These are phyloP conservation scores for Trichosporon sp. DNA, from an alignment of 1,284 basidiomycete genomes.

Conservation along the genomic window DNA sequence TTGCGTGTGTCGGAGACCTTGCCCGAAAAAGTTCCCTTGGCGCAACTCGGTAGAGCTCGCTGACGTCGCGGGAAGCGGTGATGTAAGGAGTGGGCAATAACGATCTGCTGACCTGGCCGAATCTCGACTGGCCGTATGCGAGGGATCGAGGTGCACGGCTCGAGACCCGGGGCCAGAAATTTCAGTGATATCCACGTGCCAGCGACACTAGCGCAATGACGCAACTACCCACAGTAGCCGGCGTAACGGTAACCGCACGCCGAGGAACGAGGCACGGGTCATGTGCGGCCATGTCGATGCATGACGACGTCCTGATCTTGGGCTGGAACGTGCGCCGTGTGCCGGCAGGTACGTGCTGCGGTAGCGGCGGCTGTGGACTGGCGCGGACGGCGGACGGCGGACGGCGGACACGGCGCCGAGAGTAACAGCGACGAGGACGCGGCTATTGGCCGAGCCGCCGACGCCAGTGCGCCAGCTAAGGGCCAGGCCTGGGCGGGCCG, in stretches of 20 bases:
- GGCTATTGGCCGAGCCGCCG: not conserved
- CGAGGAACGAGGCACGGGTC: not conserved
- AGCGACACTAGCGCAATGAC: not conserved
- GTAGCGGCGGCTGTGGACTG: too few relatives aligned
- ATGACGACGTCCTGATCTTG: too few relatives aligned
- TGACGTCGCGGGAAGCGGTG: not conserved
- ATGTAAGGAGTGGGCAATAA: not conserved
- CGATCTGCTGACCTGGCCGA: not conserved
- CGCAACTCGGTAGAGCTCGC: too few relatives aligned
- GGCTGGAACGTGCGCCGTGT: not conserved
- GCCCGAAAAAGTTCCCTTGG: not conserved
- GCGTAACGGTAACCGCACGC: not conserved
- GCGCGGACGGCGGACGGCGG: too few relatives aligned
- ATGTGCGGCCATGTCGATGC: not conserved
- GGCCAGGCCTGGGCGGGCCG: too few relatives aligned
- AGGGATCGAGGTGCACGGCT: not conserved
- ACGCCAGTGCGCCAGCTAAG: not conserved
- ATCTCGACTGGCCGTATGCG: too few relatives aligned
- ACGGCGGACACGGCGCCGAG: too few relatives aligned
- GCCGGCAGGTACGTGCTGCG: too few relatives aligned
- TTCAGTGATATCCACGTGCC: slow-evolving; percentile 4
- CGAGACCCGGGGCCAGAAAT: not conserved
- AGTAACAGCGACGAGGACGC: not conserved
- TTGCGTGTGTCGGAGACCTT: not conserved
- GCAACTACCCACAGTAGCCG: not conserved